A percentile compares a stretch with the other conserved stretches of the same genome.
Evolutionary conservation across 176 grass and related monocot species (phyloP).

Genomic region (Eragrostis nindensis): DNA sequence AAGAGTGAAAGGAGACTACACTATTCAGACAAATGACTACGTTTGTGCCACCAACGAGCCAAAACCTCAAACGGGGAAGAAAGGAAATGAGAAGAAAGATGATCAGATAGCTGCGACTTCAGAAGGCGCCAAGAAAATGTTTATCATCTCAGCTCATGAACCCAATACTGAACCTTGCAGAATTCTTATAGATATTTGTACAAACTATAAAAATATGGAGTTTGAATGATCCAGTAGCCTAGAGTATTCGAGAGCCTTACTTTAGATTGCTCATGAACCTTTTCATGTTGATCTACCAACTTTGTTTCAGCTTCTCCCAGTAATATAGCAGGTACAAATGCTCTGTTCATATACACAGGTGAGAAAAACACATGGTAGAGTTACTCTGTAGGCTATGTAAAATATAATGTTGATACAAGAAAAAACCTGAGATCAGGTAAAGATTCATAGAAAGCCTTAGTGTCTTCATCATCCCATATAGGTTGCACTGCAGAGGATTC

Average conservation of each 20-base stretch:
- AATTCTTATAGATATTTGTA: too few relatives aligned
- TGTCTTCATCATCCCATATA: slow-evolving; percentile 89
- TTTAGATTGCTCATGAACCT: slow-evolving; percentile 70
- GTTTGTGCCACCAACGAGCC: neutral
- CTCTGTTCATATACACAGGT: slow-evolving; percentile 51
- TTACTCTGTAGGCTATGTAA: slow-evolving; percentile 16
- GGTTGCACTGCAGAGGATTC: slow-evolving; percentile 54
- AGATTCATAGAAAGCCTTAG: slow-evolving; percentile 81
- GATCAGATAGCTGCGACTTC: neutral
- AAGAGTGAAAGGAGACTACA: neutral
- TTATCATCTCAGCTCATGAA: neutral
- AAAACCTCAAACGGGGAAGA: neutral
- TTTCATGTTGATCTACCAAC: slow-evolving; percentile 64
- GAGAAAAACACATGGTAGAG: slow-evolving; percentile 21
- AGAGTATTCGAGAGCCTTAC: slow-evolving; percentile 60
- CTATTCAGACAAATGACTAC: neutral
- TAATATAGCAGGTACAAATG: slow-evolving; percentile 81
- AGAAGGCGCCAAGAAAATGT: slow-evolving; percentile 14
- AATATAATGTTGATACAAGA: slow-evolving; percentile 24
- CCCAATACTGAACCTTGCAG: neutral
- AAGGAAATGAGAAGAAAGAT: slow-evolving; percentile 4
- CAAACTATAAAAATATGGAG: slow-evolving; percentile 6
- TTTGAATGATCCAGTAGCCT: neutral
- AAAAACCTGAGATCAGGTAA: slow-evolving; percentile 81
- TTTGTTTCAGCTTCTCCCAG: slow-evolving; percentile 90